phyloP scores from a whole-genome alignment of 164 flowering plant genomes.

The Macadamia tetraphylla region DNA sequence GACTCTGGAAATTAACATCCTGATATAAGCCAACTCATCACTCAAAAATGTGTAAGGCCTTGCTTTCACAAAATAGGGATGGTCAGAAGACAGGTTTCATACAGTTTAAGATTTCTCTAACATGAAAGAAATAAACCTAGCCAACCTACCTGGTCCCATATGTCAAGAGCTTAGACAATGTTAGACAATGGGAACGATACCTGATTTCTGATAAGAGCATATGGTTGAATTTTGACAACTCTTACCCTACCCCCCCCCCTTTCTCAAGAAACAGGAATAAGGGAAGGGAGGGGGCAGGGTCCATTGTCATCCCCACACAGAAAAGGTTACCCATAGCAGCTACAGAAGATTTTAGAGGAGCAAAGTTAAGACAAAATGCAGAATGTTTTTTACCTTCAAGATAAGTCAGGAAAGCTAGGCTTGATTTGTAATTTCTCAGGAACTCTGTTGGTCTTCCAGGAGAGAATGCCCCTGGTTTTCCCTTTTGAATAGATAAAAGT shows the following conservation, averaged over 20 bases:
- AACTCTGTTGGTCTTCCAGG: slow-evolving; percentile 92
- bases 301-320: too few relatives aligned
- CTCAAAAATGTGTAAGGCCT: not conserved
- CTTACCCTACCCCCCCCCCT: too few relatives aligned
- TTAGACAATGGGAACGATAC: too few relatives aligned
- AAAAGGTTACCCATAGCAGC: not conserved
- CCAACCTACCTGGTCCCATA: too few relatives aligned
- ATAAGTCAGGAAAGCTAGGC: slow-evolving; percentile 66
- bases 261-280: too few relatives aligned
- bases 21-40: not conserved
- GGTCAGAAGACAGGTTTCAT: too few relatives aligned
- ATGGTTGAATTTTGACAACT: too few relatives aligned
- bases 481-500: slow-evolving; percentile 72
- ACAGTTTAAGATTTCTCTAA: too few relatives aligned
- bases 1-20: not conserved
- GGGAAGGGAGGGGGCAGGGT: too few relatives aligned
- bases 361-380: not conserved
- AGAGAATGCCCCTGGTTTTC: slow-evolving; percentile 94
- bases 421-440: slow-evolving; percentile 82
- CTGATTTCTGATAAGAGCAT: too few relatives aligned
- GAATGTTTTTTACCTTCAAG: slow-evolving; percentile 66
- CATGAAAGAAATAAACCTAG: too few relatives aligned
- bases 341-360: not conserved
- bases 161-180: too few relatives aligned
- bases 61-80: not conserved